phyloP scores from a whole-genome alignment of 2,329 filamentous ascomycete species.

The Exophiala oligosperma region DNA sequence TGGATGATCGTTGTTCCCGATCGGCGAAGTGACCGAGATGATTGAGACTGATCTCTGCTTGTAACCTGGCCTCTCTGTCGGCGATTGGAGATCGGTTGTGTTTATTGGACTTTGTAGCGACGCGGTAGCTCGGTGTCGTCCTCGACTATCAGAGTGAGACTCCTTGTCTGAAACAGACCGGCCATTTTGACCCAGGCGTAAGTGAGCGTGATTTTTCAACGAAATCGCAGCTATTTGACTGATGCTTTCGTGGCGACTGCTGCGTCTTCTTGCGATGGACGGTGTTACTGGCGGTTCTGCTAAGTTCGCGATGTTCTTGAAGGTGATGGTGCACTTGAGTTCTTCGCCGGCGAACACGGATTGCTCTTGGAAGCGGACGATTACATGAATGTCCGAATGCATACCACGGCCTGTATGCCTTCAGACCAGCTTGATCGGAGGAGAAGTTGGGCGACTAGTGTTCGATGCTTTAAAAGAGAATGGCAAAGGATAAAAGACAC shows the following conservation, averaged over 20 bases:
- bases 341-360: slow-evolving; percentile 96
- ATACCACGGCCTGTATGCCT: slow-evolving; percentile 31
- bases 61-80: slow-evolving; percentile 45
- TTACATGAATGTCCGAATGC: slow-evolving; percentile 83
- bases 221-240: slow-evolving; percentile 23
- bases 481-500: neutral
- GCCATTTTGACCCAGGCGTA: slow-evolving; percentile 13
- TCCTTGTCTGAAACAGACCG: slow-evolving; percentile 12
- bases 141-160: slow-evolving; percentile 8
- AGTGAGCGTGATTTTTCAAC: slow-evolving; percentile 1
- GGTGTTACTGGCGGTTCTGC: slow-evolving; percentile 40
- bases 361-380: slow-evolving; percentile 90
- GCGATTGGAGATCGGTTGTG: slow-evolving; percentile 20
- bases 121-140: slow-evolving; percentile 39
- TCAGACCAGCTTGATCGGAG: neutral
- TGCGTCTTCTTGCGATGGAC: slow-evolving; percentile 25
- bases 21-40: slow-evolving; percentile 64
- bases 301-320: slow-evolving; percentile 74
- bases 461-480: neutral
- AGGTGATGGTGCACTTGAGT: slow-evolving; percentile 92
- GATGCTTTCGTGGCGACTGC: slow-evolving; percentile 26
- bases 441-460: neutral
- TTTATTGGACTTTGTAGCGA: slow-evolving; percentile 42
- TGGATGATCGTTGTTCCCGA: slow-evolving; percentile 9
- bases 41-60: slow-evolving; percentile 77